phyloP scores from a whole-genome alignment of 805 yeast species.

The Sugiyamaella chiloensis region DNA sequence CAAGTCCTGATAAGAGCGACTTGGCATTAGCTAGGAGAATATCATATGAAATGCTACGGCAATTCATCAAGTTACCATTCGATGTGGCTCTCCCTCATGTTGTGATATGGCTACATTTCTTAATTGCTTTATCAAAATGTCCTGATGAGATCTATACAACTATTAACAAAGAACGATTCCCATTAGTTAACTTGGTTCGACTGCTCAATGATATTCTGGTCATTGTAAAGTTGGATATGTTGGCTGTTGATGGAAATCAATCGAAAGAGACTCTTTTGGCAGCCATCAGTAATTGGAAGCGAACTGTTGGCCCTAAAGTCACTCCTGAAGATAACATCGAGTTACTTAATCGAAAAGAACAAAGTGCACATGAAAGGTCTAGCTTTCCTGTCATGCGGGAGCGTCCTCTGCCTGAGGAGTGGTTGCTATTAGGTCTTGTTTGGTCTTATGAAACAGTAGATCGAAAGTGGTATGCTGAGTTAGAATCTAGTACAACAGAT shows the following conservation, averaged over 20 bases:
- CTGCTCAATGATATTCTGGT: constrained; percentile 12
- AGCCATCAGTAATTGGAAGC: constrained; percentile 3
- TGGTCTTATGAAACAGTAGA: constrained; percentile 19
- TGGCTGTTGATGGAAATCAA: background rate
- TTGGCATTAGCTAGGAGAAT: constrained; percentile 5
- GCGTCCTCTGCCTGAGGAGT: constrained; percentile 26
- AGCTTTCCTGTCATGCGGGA: constrained; percentile 18
- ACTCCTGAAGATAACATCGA: constrained; percentile 10
- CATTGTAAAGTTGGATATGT: constrained; percentile 1
- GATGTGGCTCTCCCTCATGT: constrained; percentile 63
- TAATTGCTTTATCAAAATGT: constrained; percentile 41
- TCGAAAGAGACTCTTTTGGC: background rate
- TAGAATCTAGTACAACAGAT: constrained; percentile 16
- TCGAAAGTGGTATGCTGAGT: constrained; percentile 6
- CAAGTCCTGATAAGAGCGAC: background rate
- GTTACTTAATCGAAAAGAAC: constrained; percentile 1
- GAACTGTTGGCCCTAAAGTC: background rate
- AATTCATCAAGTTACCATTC: constrained; percentile 10
- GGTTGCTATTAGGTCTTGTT: constrained; percentile 19
- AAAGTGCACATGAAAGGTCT: constrained; percentile 10
- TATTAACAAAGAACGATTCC: constrained; percentile 12
- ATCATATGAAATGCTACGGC: constrained; percentile 11
- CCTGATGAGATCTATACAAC: background rate
- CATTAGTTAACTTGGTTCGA: constrained; percentile 12
- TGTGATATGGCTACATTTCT: constrained; percentile 72